A percentile compares a stretch with the other conserved stretches of the same genome.
These are phyloP conservation scores for Mycosphaerelloides madeirae DNA, from an alignment of 2,329 filamentous ascomycete genomes.

Conservation along the genomic window DNA sequence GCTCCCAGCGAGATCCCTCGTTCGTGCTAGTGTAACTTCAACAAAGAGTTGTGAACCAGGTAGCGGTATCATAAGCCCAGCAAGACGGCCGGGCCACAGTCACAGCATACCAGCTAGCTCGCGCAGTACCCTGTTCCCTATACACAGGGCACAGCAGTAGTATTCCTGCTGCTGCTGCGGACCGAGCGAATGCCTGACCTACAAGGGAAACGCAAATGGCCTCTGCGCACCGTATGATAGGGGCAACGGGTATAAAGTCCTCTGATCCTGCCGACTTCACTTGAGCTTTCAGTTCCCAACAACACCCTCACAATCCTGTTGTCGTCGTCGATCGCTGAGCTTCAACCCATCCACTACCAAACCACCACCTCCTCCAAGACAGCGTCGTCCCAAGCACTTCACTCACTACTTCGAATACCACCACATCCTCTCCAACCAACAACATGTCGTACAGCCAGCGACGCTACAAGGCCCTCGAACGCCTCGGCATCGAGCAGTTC, in stretches of 20 bases:
- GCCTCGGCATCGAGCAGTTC: constrained; percentile 29
- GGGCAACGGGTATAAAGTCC: constrained; percentile 3
- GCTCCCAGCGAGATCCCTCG: not conserved
- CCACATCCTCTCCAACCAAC: not conserved
- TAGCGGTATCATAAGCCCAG: constrained; percentile 10
- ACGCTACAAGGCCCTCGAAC: constrained; percentile 20
- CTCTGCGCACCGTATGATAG: not conserved
- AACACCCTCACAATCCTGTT: not conserved
- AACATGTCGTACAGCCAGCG: constrained; percentile 27
- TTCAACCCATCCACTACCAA: constrained; percentile 1
- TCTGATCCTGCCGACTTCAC: not conserved
- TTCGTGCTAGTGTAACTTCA: constrained; percentile 13
- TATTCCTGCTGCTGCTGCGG: constrained; percentile 2
- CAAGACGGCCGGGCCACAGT: constrained; percentile 3
- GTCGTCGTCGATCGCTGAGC: constrained; percentile 2
- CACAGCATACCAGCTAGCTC: constrained; percentile 9
- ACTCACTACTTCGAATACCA: not conserved
- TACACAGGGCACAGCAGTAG: constrained; percentile 17
- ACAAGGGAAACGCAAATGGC: not conserved
- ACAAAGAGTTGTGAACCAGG: constrained; percentile 13
- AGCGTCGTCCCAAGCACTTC: not conserved
- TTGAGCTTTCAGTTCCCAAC: not conserved
- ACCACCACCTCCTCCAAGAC: constrained; percentile 1
- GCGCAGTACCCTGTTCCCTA: constrained; percentile 4
- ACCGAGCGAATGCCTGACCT: constrained; percentile 10